A percentile compares a stretch with the other conserved stretches of the same genome.
phyloP scores from a whole-genome alignment of 495 filamentous ascomycete genomes.

The Lentithecium fluviatile region DNA sequence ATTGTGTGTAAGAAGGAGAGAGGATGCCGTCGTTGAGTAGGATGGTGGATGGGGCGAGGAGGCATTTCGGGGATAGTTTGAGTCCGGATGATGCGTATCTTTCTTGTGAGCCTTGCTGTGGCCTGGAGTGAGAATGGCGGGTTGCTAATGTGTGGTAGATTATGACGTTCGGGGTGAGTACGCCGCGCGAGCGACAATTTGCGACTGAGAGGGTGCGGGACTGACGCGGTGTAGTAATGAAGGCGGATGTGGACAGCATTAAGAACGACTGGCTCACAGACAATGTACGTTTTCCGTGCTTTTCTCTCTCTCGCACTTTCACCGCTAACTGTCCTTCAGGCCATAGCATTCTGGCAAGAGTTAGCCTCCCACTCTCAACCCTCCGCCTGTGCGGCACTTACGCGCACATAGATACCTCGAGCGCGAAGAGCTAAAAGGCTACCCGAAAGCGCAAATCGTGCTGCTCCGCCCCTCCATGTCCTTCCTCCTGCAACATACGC shows the following conservation, averaged over 20 bases:
- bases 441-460: conserved; percentile 77
- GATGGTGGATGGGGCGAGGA: conserved; percentile 5
- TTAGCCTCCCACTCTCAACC: conserved; percentile 48
- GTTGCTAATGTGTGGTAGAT: conserved; percentile 47
- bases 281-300: conserved; percentile 61
- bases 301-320: not conserved
- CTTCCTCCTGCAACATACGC: conserved; percentile 84
- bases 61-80: conserved; percentile 43
- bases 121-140: not conserved
- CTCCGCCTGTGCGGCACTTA: not conserved
- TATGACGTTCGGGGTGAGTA: conserved; percentile 68
- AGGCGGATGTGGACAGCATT: conserved; percentile 81
- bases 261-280: conserved; percentile 98
- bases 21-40: conserved; percentile 7
- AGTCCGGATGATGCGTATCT: conserved; percentile 70
- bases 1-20: not conserved
- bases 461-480: conserved; percentile 92
- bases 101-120: conserved; percentile 57
- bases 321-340: conserved; percentile 47
- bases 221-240: conserved; percentile 57
- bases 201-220: not conserved
- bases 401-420: conserved; percentile 70
- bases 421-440: conserved; percentile 74
- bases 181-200: conserved; percentile 1
- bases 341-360: conserved; percentile 98